phyloP scores from a whole-genome alignment of 306 rosid species.

The Urtica urens region DNA sequence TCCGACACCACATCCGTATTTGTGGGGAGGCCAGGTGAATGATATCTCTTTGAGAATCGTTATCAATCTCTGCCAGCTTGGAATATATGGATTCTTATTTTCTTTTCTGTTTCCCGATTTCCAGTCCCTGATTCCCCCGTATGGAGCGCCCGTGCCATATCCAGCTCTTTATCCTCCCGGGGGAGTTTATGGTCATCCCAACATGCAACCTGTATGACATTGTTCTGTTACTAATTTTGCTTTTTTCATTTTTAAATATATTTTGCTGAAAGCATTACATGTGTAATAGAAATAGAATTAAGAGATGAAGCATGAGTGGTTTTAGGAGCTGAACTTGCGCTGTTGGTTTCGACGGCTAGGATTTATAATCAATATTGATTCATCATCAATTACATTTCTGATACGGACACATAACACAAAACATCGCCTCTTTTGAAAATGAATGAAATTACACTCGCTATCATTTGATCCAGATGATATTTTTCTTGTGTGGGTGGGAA shows the following conservation, averaged over 20 bases:
- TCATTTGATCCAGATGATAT: too few species aligned
- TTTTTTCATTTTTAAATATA: background rate
- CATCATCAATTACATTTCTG: too few species aligned
- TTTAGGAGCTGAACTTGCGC: too few species aligned
- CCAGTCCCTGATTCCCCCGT: constrained; percentile 86
- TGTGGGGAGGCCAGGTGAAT: constrained; percentile 92
- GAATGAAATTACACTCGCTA: too few species aligned
- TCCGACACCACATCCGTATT: constrained; percentile 78
- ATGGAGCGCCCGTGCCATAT: constrained; percentile 93
- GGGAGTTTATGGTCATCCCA: constrained; percentile 85
- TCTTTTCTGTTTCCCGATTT: constrained; percentile 13
- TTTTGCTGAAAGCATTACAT: too few species aligned
- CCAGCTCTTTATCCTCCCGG: constrained; percentile 92
- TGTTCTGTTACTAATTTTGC: background rate
- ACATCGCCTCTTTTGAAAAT: too few species aligned
- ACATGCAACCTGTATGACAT: constrained; percentile 56
- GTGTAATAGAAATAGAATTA: too few species aligned
- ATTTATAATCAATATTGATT: too few species aligned
- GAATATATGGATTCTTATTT: constrained; percentile 18
- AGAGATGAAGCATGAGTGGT: background rate
- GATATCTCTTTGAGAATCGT: background rate
- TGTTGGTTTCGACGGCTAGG: too few species aligned
- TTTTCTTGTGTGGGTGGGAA: too few species aligned
- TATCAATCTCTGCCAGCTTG: background rate
- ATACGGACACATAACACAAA: too few species aligned